phyloP scores from a whole-genome alignment of 768 basidiomycete genomes.

The Boletus barrowsii region DNA sequence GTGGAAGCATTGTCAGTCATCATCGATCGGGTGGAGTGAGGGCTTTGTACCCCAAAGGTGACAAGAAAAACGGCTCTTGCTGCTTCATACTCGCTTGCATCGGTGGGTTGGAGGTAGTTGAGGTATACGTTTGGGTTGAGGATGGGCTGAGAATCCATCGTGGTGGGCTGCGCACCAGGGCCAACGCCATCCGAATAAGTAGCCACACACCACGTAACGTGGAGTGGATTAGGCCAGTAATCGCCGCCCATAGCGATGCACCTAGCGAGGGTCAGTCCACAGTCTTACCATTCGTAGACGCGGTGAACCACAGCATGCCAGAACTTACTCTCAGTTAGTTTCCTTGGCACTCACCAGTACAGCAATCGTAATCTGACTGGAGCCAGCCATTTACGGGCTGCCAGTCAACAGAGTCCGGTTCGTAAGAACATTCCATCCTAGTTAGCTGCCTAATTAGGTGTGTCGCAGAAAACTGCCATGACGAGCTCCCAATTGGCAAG shows the following conservation, averaged over 20 bases:
- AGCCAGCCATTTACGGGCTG: no score
- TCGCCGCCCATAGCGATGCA: not conserved
- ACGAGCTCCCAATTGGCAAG: not conserved
- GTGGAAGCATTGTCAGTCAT: not conserved
- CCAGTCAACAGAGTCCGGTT: no score
- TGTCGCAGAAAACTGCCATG: no score
- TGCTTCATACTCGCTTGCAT: conserved; percentile 19
- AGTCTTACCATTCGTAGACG: not conserved
- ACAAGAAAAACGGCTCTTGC: conserved; percentile 17
- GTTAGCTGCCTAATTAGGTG: not conserved
- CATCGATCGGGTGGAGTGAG: not conserved
- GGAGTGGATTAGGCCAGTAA: no score
- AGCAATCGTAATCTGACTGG: no score
- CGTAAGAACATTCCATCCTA: no score
- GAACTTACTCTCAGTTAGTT: not conserved
- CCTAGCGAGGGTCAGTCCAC: not conserved
- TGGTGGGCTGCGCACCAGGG: not conserved
- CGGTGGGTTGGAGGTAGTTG: conserved; percentile 23
- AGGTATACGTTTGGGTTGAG: conserved; percentile 25
- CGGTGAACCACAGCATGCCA: not conserved
- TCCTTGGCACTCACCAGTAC: not conserved
- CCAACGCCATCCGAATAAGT: not conserved
- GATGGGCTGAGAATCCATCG: conserved; percentile 10
- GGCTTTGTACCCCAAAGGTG: conserved; percentile 17
- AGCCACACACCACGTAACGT: not conserved